phyloP scores from a whole-genome alignment of 2,329 filamentous ascomycete genomes.

The Thelonectria olida region DNA sequence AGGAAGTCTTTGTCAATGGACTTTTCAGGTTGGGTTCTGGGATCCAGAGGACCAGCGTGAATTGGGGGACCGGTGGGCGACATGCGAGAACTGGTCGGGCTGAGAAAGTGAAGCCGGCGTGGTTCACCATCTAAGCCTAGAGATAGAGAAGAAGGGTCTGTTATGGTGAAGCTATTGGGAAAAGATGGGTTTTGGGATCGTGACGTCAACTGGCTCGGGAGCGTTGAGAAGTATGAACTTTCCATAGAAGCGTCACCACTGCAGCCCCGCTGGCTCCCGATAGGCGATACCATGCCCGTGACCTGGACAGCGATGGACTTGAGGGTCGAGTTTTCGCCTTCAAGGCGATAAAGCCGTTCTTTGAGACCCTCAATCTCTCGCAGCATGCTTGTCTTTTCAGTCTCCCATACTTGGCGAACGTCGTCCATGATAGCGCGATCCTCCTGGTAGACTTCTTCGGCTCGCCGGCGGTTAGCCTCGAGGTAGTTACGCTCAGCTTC shows the following conservation, averaged over 20 bases:
- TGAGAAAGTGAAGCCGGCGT: conserved; percentile 47
- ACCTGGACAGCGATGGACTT: conserved; percentile 43
- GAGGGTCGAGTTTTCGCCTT: conserved; percentile 49
- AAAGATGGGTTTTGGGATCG: conserved; percentile 27
- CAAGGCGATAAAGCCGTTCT: conserved; percentile 48
- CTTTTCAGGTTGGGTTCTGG: conserved; percentile 53
- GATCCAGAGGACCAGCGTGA: conserved; percentile 54
- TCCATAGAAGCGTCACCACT: conserved; percentile 37
- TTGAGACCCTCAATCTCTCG: conserved; percentile 53
- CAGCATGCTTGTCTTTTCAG: conserved; percentile 53
- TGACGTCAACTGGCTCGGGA: conserved; percentile 29
- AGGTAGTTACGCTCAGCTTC: conserved; percentile 63
- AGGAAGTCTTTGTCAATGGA: conserved; percentile 49
- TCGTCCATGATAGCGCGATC: conserved; percentile 64
- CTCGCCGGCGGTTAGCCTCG: conserved; percentile 62
- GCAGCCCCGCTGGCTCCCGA: conserved; percentile 39
- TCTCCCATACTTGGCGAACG: conserved; percentile 57
- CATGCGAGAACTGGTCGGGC: conserved; percentile 42
- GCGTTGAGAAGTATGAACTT: conserved; percentile 34
- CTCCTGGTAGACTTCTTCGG: conserved; percentile 65
- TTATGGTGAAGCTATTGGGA: conserved; percentile 29
- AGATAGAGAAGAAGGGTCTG: conserved; percentile 41
- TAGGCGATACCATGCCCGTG: conserved; percentile 43
- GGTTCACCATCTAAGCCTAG: conserved; percentile 47
- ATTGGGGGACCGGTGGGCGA: conserved; percentile 45